Conservation (phyloP, 1,284 basidiomycete genomes). For the Papiliotrema fonsecae region DNA sequence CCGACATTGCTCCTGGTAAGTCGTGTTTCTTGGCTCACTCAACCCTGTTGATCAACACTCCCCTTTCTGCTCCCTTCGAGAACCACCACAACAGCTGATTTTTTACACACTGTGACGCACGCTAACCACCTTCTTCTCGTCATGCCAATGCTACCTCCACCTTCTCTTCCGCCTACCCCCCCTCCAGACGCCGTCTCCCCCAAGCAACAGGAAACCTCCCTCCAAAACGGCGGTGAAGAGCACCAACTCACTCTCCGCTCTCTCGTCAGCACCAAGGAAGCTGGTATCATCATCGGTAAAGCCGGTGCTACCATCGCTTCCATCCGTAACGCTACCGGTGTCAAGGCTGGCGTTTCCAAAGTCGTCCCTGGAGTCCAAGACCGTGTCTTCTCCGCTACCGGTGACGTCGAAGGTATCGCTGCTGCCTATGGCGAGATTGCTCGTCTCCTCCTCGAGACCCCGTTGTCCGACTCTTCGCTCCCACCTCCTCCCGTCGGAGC, state of each 20-base stretch:
- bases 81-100: background rate
- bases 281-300: slow-evolving; percentile 92
- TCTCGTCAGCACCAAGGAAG: slow-evolving; percentile 92
- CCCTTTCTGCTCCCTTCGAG: background rate
- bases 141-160: slow-evolving; percentile 3
- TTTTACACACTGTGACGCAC: slow-evolving; percentile 6
- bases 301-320: slow-evolving; percentile 95
- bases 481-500: slow-evolving; percentile 61
- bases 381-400: slow-evolving; percentile 89
- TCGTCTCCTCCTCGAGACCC: slow-evolving; percentile 72
- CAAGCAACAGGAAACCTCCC: slow-evolving; percentile 10
- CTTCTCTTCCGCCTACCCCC: slow-evolving; percentile 1
- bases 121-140: slow-evolving; percentile 2
- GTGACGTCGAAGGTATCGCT: slow-evolving; percentile 83
- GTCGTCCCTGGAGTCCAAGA: slow-evolving; percentile 96
- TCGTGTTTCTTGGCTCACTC: too few species aligned
- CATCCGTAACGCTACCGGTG: slow-evolving; percentile 87
- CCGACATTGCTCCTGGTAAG: slow-evolving; percentile 3
- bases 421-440: slow-evolving; percentile 96
- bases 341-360: slow-evolving; percentile 98
- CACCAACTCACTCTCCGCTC: slow-evolving; percentile 72
- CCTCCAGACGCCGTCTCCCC: slow-evolving; percentile 18
- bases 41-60: background rate
- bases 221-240: slow-evolving; percentile 12
- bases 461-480: slow-evolving; percentile 62